Conservation (phyloP, 2,329 filamentous ascomycete genomes). For the Exophiala mesophila region DNA sequence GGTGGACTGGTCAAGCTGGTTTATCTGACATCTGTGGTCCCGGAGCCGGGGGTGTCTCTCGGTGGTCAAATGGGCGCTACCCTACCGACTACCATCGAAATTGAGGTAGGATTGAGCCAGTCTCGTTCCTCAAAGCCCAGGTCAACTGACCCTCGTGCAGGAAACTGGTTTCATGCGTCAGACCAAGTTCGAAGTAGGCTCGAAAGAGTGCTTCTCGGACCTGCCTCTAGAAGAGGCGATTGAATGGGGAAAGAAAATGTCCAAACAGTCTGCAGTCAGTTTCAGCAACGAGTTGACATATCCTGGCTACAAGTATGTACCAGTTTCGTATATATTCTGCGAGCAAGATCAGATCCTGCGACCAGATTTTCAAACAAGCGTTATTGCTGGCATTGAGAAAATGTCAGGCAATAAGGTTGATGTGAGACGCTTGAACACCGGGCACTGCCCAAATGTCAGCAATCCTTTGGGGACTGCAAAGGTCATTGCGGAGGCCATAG, state of each 20-base stretch:
- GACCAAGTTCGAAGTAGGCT: conserved; percentile 9
- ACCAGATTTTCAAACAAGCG: conserved; percentile 29
- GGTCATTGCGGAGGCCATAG: conserved; percentile 9
- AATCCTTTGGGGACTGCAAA: conserved; percentile 25
- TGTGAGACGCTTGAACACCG: conserved; percentile 28
- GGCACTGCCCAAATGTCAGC: conserved; percentile 30
- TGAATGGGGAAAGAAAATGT: conserved; percentile 21
- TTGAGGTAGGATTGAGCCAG: conserved; percentile 7
- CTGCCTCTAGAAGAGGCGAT: conserved; percentile 16
- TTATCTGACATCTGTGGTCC: conserved; percentile 25
- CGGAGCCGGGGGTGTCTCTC: conserved; percentile 9
- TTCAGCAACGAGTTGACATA: conserved; percentile 30
- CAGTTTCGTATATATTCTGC: conserved; percentile 39
- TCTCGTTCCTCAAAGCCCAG: neutral
- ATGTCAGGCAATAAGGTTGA: conserved; percentile 31
- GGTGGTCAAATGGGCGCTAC: conserved; percentile 8
- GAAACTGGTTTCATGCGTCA: conserved; percentile 15
- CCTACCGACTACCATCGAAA: conserved; percentile 5
- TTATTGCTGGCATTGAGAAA: conserved; percentile 31
- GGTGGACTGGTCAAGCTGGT: conserved; percentile 32
- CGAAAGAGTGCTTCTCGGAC: conserved; percentile 8
- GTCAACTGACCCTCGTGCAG: no score
- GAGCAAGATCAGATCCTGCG: conserved; percentile 36
- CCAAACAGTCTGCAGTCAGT: conserved; percentile 28
- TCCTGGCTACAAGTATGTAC: conserved; percentile 37